Percentiles rank a stretch among this genome's conserved stretches.
phyloP scores from a whole-genome alignment of 148 eudicot species.

The Chenopodium formosanum region DNA sequence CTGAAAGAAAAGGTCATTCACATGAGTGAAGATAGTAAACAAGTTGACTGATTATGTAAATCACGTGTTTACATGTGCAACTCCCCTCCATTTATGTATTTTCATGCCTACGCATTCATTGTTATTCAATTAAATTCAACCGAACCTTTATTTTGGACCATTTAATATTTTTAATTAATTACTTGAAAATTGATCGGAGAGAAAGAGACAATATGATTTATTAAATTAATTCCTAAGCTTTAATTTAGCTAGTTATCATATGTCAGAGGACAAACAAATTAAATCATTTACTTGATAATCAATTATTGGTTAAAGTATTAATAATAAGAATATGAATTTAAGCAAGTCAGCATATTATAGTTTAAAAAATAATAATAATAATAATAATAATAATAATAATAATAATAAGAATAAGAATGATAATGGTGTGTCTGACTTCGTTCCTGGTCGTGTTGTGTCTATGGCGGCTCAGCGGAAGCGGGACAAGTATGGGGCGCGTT shows the following conservation, averaged over 20 bases:
- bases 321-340: not conserved
- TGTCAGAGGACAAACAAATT: not conserved
- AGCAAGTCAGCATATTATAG: not conserved
- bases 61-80: constrained; percentile 42
- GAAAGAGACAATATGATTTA: not conserved
- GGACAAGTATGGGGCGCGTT: no score
- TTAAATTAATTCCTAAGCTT: not conserved
- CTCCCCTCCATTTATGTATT: not conserved
- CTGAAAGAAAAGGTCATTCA: constrained; percentile 7
- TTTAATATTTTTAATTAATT: not conserved
- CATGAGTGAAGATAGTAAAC: constrained; percentile 17
- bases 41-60: constrained; percentile 12
- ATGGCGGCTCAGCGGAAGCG: no score
- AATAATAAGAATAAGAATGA: no score
- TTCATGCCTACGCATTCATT: constrained; percentile 5
- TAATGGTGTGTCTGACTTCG: no score
- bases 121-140: constrained; percentile 19
- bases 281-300: not conserved
- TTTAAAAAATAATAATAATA: no score
- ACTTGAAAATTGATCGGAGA: not conserved
- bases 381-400: no score
- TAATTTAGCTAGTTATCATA: not conserved
- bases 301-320: not conserved
- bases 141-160: constrained; percentile 4
- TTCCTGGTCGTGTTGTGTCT: no score